phyloP scores from a whole-genome alignment of 176 grass and related monocot genomes.

The Microstegium vimineum region DNA sequence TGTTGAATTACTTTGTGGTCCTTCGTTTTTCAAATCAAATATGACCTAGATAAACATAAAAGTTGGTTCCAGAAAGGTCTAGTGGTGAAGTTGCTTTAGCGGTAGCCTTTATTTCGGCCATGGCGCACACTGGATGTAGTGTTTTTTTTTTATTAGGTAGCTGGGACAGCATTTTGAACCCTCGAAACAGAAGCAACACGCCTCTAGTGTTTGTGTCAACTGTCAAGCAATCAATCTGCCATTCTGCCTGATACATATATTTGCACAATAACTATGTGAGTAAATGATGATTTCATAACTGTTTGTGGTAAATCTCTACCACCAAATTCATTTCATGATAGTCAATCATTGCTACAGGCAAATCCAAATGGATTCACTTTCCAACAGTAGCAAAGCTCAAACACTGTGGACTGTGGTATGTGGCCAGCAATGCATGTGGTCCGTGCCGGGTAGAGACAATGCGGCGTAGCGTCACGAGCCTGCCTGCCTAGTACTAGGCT shows the following conservation, averaged over 20 bases:
- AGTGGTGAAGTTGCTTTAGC: background rate
- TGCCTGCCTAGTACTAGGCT: background rate
- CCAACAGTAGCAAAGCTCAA: background rate
- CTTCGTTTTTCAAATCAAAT: background rate
- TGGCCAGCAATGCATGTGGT: background rate
- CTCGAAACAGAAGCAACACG: background rate
- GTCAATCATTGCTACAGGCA: background rate
- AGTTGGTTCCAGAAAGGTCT: background rate
- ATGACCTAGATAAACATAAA: background rate
- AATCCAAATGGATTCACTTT: background rate
- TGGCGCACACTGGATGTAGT: background rate
- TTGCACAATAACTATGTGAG: background rate
- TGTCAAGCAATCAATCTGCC: background rate
- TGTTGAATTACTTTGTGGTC: background rate
- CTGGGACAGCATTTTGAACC: background rate
- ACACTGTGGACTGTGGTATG: no score
- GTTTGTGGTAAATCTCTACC: background rate
- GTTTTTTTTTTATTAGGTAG: background rate
- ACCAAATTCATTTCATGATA: background rate
- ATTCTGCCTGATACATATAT: no score
- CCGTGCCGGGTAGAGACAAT: constrained; percentile 12
- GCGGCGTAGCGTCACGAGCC: constrained; percentile 1
- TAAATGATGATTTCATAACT: background rate
- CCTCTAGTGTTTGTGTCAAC: background rate
- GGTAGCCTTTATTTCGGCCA: background rate